Percentiles rank a stretch among this genome's conserved stretches.
Evolutionary conservation across 768 basidiomycete genomes (phyloP).

Genomic region (Lactarius deliciosus): DNA sequence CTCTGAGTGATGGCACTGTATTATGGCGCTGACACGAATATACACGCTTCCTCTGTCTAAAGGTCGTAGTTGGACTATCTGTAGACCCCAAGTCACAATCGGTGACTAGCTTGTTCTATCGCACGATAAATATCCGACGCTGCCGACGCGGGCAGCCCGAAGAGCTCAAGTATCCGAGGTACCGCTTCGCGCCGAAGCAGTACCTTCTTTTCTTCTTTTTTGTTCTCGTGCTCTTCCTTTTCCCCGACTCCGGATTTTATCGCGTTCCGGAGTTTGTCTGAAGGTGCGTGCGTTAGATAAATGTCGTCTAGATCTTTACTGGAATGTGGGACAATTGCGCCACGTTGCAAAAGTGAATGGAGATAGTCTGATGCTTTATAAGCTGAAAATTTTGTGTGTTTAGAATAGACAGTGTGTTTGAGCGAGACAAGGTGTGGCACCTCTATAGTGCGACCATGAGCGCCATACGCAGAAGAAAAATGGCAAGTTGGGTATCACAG

Average conservation of each 20-base stretch:
- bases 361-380: constrained; percentile 72
- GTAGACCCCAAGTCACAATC: constrained; percentile 32
- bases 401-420: constrained; percentile 8
- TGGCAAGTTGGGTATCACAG: constrained; percentile 78
- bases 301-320: constrained; percentile 56
- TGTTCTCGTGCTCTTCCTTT: neutral
- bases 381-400: constrained; percentile 43
- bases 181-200: constrained; percentile 56
- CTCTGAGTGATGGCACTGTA: neutral
- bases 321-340: constrained; percentile 55
- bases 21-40: neutral
- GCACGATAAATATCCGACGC: constrained; percentile 60
- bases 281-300: constrained; percentile 42
- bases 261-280: constrained; percentile 24
- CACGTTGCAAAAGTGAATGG: constrained; percentile 53
- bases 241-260: constrained; percentile 6
- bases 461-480: constrained; percentile 87
- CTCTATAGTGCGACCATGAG: constrained; percentile 82
- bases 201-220: constrained; percentile 33
- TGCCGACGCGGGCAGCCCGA: constrained; percentile 47
- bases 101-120: constrained; percentile 52
- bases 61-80: constrained; percentile 6
- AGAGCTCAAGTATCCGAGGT: constrained; percentile 47
- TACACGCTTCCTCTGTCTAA: neutral
- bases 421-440: constrained; percentile 37